Evolutionary conservation across 2,329 filamentous ascomycete species (phyloP).

Genomic region (Knufia fluminis): DNA sequence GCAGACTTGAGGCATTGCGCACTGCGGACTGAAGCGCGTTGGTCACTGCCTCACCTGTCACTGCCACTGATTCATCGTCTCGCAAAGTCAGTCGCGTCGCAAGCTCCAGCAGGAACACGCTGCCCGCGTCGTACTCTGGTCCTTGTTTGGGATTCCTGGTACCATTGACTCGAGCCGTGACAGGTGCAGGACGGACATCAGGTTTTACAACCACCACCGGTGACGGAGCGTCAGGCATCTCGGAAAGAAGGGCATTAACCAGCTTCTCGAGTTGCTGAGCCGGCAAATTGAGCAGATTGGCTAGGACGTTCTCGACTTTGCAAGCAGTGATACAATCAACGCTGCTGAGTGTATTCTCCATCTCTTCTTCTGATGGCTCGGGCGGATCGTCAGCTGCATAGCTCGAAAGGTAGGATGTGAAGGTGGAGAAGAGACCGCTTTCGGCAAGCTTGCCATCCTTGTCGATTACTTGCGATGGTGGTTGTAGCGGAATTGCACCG

Average conservation of each 20-base stretch:
- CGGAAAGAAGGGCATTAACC: slow-evolving; percentile 64
- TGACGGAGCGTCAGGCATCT: slow-evolving; percentile 78
- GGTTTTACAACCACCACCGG: slow-evolving; percentile 77
- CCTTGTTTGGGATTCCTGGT: slow-evolving; percentile 46
- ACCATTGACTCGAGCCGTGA: slow-evolving; percentile 50
- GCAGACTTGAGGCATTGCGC: slow-evolving; percentile 67
- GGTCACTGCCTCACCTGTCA: slow-evolving; percentile 69
- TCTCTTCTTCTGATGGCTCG: slow-evolving; percentile 91
- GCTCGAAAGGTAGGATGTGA: slow-evolving; percentile 96
- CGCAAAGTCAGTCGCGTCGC: slow-evolving; percentile 72
- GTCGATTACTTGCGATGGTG: slow-evolving; percentile 86
- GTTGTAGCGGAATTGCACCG: slow-evolving; percentile 77
- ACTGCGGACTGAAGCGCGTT: slow-evolving; percentile 73
- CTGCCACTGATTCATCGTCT: slow-evolving; percentile 61
- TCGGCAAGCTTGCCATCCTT: slow-evolving; percentile 69
- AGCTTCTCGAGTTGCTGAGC: slow-evolving; percentile 50
- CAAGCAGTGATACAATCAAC: slow-evolving; percentile 92
- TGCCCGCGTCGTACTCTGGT: slow-evolving; percentile 69
- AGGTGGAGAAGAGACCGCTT: slow-evolving; percentile 80
- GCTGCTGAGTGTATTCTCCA: slow-evolving; percentile 89
- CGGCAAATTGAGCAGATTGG: slow-evolving; percentile 66
- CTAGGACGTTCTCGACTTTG: slow-evolving; percentile 70
- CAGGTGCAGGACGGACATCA: slow-evolving; percentile 56
- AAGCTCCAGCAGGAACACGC: slow-evolving; percentile 86
- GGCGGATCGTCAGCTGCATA: slow-evolving; percentile 97